These are phyloP conservation scores for Vigna reflexopilosa DNA, from an alignment of 306 rosid genomes.

Conservation along the genomic window DNA sequence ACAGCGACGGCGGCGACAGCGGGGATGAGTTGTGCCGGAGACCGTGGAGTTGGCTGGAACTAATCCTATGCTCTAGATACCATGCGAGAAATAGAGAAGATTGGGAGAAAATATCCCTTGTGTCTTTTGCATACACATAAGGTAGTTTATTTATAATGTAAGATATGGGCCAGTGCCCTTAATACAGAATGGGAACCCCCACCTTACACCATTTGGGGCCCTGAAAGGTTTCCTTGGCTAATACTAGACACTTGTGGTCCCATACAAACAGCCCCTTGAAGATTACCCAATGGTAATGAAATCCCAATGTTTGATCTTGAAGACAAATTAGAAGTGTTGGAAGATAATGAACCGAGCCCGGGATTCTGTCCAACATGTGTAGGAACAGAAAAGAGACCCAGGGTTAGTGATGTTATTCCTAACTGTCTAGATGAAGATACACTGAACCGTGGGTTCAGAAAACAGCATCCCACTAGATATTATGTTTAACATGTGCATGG, in stretches of 20 bases:
- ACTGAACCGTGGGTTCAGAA: slow-evolving; percentile 50
- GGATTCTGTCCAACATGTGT: slow-evolving; percentile 76
- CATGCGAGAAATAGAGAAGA: no score
- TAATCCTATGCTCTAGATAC: no score
- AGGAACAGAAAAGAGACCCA: slow-evolving; percentile 61
- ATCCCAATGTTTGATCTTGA: slow-evolving; percentile 79
- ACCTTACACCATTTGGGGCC: slow-evolving; percentile 75
- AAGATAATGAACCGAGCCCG: slow-evolving; percentile 67
- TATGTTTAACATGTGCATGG: slow-evolving; percentile 94
- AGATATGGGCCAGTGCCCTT: no score
- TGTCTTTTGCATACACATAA: no score
- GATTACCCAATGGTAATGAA: slow-evolving; percentile 79
- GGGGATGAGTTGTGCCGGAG: no score
- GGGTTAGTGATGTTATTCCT: slow-evolving; percentile 64
- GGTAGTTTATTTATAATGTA: no score
- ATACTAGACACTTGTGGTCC: slow-evolving; percentile 75
- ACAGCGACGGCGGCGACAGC: no score
- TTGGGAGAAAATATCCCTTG: no score
- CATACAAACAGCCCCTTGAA: slow-evolving; percentile 80
- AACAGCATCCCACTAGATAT: slow-evolving; percentile 97
- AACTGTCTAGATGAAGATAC: slow-evolving; percentile 80
- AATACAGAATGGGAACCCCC: slow-evolving; percentile 55
- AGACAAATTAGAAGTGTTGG: slow-evolving; percentile 69
- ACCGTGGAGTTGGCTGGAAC: no score
- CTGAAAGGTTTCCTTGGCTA: slow-evolving; percentile 82